phyloP scores from a whole-genome alignment of 164 flowering plant genomes.

The Chimonanthus praecox region DNA sequence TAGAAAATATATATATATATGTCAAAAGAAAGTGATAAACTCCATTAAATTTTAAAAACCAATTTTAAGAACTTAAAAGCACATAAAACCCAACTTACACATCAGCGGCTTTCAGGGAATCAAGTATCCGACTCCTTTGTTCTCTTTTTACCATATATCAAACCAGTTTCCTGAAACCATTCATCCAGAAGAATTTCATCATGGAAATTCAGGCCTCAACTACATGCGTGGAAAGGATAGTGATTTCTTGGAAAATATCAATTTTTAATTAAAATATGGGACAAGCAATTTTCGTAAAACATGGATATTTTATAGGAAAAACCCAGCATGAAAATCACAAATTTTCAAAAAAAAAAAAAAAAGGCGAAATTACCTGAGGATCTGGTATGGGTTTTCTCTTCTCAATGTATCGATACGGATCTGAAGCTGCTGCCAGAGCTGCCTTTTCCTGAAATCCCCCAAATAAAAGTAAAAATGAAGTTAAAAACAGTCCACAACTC shows the following conservation, averaged over 20 bases:
- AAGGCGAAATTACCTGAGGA: slow-evolving; percentile 51
- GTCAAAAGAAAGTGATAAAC: not conserved
- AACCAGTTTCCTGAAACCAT: slow-evolving; percentile 53
- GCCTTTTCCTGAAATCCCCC: slow-evolving; percentile 55
- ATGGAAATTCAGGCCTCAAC: not conserved
- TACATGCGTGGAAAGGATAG: no score
- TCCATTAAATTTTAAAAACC: not conserved
- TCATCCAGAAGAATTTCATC: not conserved
- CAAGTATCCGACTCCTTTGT: slow-evolving; percentile 28
- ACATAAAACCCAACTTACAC: slow-evolving; percentile 8
- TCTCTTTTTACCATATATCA: slow-evolving; percentile 70
- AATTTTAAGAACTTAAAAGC: not conserved
- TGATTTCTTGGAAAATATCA: not conserved
- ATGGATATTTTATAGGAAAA: not conserved
- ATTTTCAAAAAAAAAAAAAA: not conserved
- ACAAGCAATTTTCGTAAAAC: not conserved
- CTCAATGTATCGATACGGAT: slow-evolving; percentile 64
- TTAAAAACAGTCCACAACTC: not conserved
- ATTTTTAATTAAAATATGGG: not conserved
- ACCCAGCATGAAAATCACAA: not conserved
- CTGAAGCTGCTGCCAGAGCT: slow-evolving; percentile 59
- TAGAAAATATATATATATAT: no score
- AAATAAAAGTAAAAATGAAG: not conserved
- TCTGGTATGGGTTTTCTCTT: slow-evolving; percentile 72
- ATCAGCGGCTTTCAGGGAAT: not conserved